phyloP scores from a whole-genome alignment of 768 basidiomycete genomes.

The Ramaria rubella region DNA sequence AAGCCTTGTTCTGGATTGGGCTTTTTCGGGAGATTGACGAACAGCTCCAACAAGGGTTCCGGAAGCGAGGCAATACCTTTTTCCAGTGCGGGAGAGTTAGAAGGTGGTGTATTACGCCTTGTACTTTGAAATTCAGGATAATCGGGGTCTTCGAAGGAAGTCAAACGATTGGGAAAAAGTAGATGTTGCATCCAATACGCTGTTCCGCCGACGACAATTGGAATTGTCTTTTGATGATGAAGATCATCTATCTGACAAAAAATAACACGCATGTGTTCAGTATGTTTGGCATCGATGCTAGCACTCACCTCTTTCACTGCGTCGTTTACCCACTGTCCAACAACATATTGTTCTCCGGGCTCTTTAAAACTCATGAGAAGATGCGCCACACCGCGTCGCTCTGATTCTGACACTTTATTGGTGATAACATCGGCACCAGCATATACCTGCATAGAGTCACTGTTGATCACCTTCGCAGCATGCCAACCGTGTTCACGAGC shows the following conservation, averaged over 20 bases:
- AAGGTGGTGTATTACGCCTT: neutral
- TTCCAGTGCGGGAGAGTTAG: constrained; percentile 34
- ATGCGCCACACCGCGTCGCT: constrained; percentile 79
- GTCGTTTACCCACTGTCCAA: constrained; percentile 84
- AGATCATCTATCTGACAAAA: constrained; percentile 64
- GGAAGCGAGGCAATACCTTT: constrained; percentile 41
- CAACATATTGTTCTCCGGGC: constrained; percentile 81
- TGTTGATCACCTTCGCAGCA: constrained; percentile 80
- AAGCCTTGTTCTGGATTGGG: constrained; percentile 55
- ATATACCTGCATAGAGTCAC: constrained; percentile 98
- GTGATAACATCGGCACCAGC: constrained; percentile 87
- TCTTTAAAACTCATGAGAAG: constrained; percentile 82
- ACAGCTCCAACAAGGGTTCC: constrained; percentile 42
- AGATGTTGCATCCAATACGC: constrained; percentile 98
- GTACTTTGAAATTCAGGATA: neutral
- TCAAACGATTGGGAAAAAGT: constrained; percentile 76
- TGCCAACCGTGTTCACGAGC: constrained; percentile 37
- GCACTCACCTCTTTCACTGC: constrained; percentile 64
- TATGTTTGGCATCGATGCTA: neutral
- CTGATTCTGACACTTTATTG: constrained; percentile 78
- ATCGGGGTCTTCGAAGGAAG: constrained; percentile 20
- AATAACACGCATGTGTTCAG: neutral
- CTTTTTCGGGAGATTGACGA: constrained; percentile 50
- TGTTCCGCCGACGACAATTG: constrained; percentile 92
- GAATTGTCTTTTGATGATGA: constrained; percentile 54